Evolutionary conservation across 192 early-diverging fungal genomes (phyloP), one percentile per base, ranked within the genome.

Genomic region (Backusella westeae): DNA sequence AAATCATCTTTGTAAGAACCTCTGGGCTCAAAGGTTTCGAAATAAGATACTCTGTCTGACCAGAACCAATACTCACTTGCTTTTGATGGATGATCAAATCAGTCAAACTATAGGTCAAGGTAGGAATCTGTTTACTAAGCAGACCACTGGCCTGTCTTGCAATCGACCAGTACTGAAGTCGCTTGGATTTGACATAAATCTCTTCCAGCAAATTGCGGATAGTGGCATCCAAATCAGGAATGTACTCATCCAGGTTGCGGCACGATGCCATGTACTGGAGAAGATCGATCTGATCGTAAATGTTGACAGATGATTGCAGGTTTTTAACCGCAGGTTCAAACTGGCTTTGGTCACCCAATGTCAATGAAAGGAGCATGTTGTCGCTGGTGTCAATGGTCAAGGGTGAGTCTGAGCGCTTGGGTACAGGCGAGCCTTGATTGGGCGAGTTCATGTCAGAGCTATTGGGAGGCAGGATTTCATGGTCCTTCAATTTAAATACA

Each of bases 131-230:
- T 79, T 96, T 96, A 23, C 85, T 77, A 26, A 95, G 83, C 10
- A 94, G 71, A 21, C 94, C 93, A 32, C 94, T 92, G 6, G 91
- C 89, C 74, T 93, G 93, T 49, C 95, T 90, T n/a, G 94, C 93
- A 71, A 95, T 90, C 41, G 87, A 89, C 95, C 95, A 96, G 34
- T 89, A 84, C 68, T 90, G 88, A 34, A 91, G 80, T 68, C 88
- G 84, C 53, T 92, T 87, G 1, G 93, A 92, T 74, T 94, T 94
- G 69, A 87, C 82, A 78, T 96, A 96, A 17, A 96, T 90, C 78
- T 96, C 94, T 78, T 94, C 92, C 15, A 96, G 76, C 34, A 96
- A 74, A 12, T 85, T 82, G n/a, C 79, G 68, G 14, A 95, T 82
- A 5, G 88, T 89, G 9, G 87, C 85, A 68, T 87, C 84, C 59